Conservation (phyloP, 371 early-diverging fungal genomes). For the Syncephalastrum monosporum region DNA sequence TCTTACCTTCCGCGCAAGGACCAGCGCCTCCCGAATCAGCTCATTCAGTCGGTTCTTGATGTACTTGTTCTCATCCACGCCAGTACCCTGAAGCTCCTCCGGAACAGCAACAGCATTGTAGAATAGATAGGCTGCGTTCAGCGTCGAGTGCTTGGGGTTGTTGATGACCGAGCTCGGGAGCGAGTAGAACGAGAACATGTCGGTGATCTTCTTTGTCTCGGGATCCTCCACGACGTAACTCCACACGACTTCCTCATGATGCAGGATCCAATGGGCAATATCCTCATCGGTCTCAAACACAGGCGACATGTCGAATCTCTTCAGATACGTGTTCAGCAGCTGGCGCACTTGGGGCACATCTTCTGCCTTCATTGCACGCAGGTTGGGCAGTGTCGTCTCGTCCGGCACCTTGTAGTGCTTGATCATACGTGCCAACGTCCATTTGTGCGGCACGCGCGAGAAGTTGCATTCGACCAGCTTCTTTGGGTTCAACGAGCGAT, state of each 20-base stretch:
- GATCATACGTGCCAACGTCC: conserved; percentile 75
- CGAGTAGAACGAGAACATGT: conserved; percentile 92
- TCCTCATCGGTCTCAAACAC: conserved; percentile 79
- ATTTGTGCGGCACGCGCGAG: conserved; percentile 70
- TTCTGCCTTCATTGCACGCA: conserved; percentile 73
- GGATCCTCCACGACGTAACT: conserved; percentile 89
- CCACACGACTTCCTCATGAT: conserved; percentile 82
- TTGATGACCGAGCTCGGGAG: conserved; percentile 88
- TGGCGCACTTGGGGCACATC: conserved; percentile 75
- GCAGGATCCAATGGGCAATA: conserved; percentile 90
- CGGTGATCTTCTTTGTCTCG: conserved; percentile 65
- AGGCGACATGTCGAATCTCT: conserved; percentile 70
- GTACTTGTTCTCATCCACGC: conserved; percentile 38
- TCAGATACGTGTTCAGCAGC: conserved; percentile 74
- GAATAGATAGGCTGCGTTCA: conserved; percentile 92
- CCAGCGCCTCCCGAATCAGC: conserved; percentile 76
- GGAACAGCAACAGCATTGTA: conserved; percentile 82
- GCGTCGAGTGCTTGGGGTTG: conserved; percentile 68
- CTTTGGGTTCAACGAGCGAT: conserved; percentile 90
- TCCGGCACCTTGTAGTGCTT: conserved; percentile 73
- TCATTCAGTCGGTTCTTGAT: conserved; percentile 52
- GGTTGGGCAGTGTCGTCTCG: conserved; percentile 62
- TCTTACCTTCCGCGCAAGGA: conserved; percentile 70
- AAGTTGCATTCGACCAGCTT: conserved; percentile 94
- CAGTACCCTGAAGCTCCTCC: conserved; percentile 30